Percentiles rank a stretch among this genome's conserved stretches.
phyloP scores from a whole-genome alignment of 192 early-diverging fungal species.

The Umbelopsis vinacea region DNA sequence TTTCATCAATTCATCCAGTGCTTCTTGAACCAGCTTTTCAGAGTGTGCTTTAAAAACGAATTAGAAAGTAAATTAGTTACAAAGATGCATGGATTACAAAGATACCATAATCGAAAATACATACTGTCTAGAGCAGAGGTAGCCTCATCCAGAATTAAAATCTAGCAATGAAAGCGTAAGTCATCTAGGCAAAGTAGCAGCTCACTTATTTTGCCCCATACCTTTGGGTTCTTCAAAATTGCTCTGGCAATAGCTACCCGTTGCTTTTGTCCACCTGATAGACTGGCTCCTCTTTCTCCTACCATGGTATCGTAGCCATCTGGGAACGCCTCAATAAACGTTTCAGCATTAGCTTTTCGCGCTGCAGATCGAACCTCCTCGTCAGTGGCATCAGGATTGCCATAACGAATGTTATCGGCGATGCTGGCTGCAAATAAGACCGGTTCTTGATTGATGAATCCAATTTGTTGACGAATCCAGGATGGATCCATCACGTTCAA shows the following conservation, averaged over 20 bases:
- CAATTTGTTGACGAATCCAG: conserved; percentile 71
- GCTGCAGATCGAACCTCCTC: conserved; percentile 73
- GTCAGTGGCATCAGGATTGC: conserved; percentile 64
- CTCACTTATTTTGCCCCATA: background rate
- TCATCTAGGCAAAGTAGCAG: too few species aligned
- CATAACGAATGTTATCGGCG: conserved; percentile 75
- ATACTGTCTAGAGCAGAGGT: conserved; percentile 72
- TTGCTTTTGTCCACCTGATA: conserved; percentile 70
- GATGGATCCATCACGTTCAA: conserved; percentile 61
- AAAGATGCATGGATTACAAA: background rate
- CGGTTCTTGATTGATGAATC: conserved; percentile 79
- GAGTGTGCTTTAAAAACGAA: conserved; percentile 51
- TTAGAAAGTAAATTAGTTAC: background rate
- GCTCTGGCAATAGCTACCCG: conserved; percentile 65
- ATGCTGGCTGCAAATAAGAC: conserved; percentile 81
- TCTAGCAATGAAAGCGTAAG: conserved; percentile 30
- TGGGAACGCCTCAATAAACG: conserved; percentile 74
- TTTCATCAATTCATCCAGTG: conserved; percentile 70
- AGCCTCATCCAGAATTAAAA: conserved; percentile 84
- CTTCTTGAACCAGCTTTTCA: conserved; percentile 73
- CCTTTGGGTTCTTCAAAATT: conserved; percentile 61
- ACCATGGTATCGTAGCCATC: conserved; percentile 90
- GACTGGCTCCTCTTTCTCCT: conserved; percentile 75
- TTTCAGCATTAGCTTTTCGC: conserved; percentile 72
- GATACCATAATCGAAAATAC: background rate